Evolutionary conservation across 2,329 filamentous ascomycete species (phyloP).

Genomic region (Aureobasidium vineae): DNA sequence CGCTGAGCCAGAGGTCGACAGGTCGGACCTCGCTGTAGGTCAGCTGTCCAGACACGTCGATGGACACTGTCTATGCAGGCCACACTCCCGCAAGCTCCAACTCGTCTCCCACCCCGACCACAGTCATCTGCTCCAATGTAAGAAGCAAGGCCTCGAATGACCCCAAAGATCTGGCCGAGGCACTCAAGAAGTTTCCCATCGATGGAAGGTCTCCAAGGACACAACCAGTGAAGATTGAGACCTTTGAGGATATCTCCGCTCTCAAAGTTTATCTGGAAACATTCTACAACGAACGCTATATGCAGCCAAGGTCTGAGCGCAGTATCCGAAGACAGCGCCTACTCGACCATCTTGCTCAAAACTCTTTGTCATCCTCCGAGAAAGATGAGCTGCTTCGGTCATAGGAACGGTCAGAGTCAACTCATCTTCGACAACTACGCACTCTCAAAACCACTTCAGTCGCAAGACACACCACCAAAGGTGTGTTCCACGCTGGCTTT

Average conservation of each 20-base stretch:
- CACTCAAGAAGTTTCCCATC: conserved; percentile 36
- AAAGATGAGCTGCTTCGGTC: conserved; percentile 53
- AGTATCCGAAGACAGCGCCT: conserved; percentile 61
- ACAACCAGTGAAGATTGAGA: conserved; percentile 44
- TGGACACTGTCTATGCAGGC: not conserved
- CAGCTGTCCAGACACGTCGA: conserved; percentile 26
- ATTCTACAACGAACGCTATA: conserved; percentile 70
- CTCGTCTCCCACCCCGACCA: not conserved
- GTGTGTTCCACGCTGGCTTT: conserved; percentile 63
- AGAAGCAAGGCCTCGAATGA: not conserved
- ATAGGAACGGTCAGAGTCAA: conserved; percentile 67
- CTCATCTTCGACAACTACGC: conserved; percentile 71
- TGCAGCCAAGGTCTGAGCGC: conserved; percentile 54
- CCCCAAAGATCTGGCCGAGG: conserved; percentile 31
- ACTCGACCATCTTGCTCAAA: conserved; percentile 61
- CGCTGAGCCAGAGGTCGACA: conserved; percentile 37
- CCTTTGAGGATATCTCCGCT: conserved; percentile 74
- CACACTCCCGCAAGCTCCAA: not conserved
- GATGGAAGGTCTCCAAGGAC: conserved; percentile 35
- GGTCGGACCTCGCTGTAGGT: conserved; percentile 37
- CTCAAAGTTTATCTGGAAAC: conserved; percentile 86
- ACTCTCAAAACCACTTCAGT: conserved; percentile 64
- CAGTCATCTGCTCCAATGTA: not conserved
- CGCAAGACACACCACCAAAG: conserved; percentile 48
- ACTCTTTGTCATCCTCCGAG: conserved; percentile 57